These are phyloP conservation scores for Colletotrichum tropicale DNA, from an alignment of 2,329 filamentous ascomycete species.

Conservation along the genomic window DNA sequence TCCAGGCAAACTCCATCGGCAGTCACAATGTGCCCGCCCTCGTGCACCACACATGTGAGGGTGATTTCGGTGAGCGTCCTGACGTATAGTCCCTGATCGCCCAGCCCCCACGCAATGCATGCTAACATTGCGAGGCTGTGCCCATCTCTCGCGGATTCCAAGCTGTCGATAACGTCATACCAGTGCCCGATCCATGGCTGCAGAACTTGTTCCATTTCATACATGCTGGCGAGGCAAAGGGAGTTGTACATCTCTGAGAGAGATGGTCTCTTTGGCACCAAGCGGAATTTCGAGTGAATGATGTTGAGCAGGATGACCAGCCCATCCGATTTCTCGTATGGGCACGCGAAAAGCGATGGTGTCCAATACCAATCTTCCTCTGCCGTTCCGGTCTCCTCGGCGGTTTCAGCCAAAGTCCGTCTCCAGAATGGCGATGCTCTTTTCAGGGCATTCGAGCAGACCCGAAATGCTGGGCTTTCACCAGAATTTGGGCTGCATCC, in stretches of 20 bases:
- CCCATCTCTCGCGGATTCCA: not conserved
- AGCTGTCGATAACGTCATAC: not conserved
- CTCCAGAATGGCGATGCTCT: slow-evolving; percentile 15
- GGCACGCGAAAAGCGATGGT: not conserved
- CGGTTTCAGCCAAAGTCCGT: not conserved
- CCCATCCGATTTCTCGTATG: not conserved
- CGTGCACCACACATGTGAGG: not conserved
- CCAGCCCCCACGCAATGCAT: slow-evolving; percentile 5
- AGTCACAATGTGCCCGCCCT: not conserved
- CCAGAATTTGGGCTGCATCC: not conserved
- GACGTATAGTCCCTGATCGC: not conserved
- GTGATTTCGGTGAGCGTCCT: not conserved
- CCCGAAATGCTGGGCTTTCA: not conserved
- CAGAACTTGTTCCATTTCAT: slow-evolving; percentile 8
- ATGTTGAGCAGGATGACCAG: slow-evolving; percentile 8
- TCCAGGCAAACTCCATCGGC: not conserved
- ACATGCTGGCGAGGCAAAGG: slow-evolving; percentile 7
- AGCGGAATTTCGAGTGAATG: not conserved
- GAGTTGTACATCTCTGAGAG: not conserved
- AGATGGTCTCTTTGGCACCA: not conserved
- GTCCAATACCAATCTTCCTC: not conserved
- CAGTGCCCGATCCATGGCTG: slow-evolving; percentile 12
- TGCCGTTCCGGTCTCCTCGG: not conserved
- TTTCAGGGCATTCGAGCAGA: slow-evolving; percentile 2
- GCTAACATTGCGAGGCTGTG: not conserved